Evolutionary conservation across 768 basidiomycete genomes (phyloP), one percentile per base, ranked within the genome.

Genomic region (Lactifluus hygrophoroides): DNA sequence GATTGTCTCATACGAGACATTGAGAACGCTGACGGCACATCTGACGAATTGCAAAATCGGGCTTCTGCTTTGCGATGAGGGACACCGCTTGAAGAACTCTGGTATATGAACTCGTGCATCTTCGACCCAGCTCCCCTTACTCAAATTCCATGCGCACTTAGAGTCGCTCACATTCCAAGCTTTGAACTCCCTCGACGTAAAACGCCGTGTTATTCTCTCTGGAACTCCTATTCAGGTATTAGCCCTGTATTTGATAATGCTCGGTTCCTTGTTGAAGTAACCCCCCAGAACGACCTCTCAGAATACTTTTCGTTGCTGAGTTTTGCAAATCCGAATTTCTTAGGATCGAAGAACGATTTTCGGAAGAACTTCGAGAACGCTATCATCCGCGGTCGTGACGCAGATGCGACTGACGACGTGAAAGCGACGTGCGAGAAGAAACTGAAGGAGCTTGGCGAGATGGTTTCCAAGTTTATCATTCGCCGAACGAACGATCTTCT

Each of bases 1-100:
- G 90, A 97, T 99, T 63, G 94, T 96, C 5, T 98, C 96, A 0
- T 99, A 99, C 64, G 95, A 99, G 70, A 95, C 92, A 0, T 78
- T 99, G 51, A 84, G 95, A 19, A 86, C 86, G 4, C 75, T 97
- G 13, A 79, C 85, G 8, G 82, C 72, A 0, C 82, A 94, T 66
- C 77, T 98, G 11, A 84, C 84, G 3, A 81, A 79, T 56, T 91
- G 89, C 62, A 83, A 77, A 51, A 89, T 99, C 47, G 96, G 96
- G 2, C 72, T 99, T 16, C 73, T 99, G n/a, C 81, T 99, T 30
- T 95, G 93, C 61, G 95, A 99, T 66, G 95, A 99, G 74, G 95
- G 95, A 4, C 95, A 99, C 74, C 78, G 95, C 51, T 75, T 99
- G 58, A 99, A 99, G 75, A 99, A 99, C 69, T 90, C 90, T 47